phyloP scores from a whole-genome alignment of 345 rosid species.

The Citrus maxima region DNA sequence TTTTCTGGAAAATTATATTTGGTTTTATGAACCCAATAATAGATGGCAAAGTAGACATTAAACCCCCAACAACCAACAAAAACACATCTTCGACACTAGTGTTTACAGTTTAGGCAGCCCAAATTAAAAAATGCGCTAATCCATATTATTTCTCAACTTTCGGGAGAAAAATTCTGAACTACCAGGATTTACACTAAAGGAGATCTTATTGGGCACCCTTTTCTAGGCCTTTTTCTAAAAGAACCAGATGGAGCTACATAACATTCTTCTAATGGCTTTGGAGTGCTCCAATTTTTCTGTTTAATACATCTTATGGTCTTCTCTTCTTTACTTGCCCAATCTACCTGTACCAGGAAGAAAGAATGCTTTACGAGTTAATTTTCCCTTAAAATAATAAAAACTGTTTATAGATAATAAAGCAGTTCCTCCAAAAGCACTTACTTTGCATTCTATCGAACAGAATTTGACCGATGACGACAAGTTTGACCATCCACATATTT shows the following conservation, averaged over 20 bases:
- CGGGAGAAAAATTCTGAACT: no score
- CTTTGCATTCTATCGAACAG: conserved; percentile 5
- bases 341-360: not conserved
- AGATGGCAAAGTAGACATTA: no score
- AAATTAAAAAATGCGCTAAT: no score
- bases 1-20: no score
- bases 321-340: not conserved
- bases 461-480: not conserved
- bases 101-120: no score
- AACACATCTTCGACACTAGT: no score
- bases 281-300: not conserved
- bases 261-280: not conserved
- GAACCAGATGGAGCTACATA: not conserved
- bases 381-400: not conserved
- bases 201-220: not conserved
- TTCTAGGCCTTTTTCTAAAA: conserved; percentile 1
- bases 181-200: not conserved
- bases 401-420: no score
- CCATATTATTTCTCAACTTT: no score
- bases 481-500: not conserved
- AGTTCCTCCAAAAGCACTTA: not conserved
- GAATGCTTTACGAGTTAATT: not conserved
- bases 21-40: no score
- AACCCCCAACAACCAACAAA: no score
- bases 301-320: not conserved